phyloP scores from a whole-genome alignment of 106 monocot species.

The Allium fistulosum region DNA sequence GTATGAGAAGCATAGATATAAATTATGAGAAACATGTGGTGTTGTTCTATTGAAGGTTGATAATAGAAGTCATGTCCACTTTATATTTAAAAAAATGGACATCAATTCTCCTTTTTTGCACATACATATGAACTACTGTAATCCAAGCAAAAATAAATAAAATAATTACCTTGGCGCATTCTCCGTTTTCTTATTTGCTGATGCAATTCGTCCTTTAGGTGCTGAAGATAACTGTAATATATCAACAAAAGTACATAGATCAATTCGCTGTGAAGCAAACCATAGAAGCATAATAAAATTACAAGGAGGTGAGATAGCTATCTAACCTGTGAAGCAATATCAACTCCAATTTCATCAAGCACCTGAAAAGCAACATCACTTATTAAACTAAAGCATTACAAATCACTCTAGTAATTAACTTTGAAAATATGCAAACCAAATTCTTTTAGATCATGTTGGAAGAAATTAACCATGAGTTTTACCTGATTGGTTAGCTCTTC shows the following conservation, averaged over 20 bases:
- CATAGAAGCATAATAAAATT: background rate
- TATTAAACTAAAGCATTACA: background rate
- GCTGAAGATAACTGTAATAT: constrained; percentile 75
- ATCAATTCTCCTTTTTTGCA: no score
- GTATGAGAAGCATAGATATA: no score
- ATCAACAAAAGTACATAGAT: constrained; percentile 3
- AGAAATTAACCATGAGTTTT: background rate
- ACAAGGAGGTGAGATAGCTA: background rate
- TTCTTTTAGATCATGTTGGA: no score
- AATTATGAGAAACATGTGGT: no score
- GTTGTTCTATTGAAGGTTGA: no score
- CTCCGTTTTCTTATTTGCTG: constrained; percentile 50
- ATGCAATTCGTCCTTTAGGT: constrained; percentile 85
- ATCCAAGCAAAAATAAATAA: background rate
- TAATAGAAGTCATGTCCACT: no score
- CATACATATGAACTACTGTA: no score
- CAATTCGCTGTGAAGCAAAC: constrained; percentile 4
- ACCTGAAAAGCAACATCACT: constrained; percentile 37
- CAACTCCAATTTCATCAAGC: constrained; percentile 98
- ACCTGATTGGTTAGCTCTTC: constrained; percentile 97
- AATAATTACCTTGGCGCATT: constrained; percentile 40
- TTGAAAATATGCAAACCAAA: no score
- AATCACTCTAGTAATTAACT: background rate
- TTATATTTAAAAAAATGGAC: no score
- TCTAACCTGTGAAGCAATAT: constrained; percentile 78